Evolutionary conservation across 2,329 filamentous ascomycete genomes (phyloP), one percentile per base, ranked within the genome.

Genomic region (Endothia cerciana): DNA sequence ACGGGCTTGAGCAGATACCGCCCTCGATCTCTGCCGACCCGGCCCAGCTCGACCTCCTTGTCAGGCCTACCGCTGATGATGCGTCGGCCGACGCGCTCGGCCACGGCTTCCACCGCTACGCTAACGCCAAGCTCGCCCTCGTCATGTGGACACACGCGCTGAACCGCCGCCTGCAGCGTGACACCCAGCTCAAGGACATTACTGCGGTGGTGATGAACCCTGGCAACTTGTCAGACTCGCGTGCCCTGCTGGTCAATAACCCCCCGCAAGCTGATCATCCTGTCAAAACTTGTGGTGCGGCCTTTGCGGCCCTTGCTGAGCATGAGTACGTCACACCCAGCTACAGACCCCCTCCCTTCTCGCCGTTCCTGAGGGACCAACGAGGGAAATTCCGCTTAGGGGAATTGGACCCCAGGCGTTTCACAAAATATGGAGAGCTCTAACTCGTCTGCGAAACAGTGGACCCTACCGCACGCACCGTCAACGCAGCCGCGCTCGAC

Each of bases 51-150:
- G 75, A 80, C 13, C 47, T 74, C 2, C 70, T 82, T 55, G 72
- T 77, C 10, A 75, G 77, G 59, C 77, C 78, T 1, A 36, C 57
- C 0, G 63, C 71, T 3, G 77, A 79, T 65, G 38, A 62, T 30
- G 10, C 33, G 36, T 36, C 33, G 33, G 28, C 13, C 10, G 76
- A 82, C 22, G 73, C 75, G 28, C 68, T 75, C 28, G 80, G 77
- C 3, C 71, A 73, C 5, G 80, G 81, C 3, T 81, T 81, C 40
- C 75, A 79, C 62, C 72, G 79, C 62, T 84, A 83, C 69, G 80
- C 74, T 2, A 76, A 75, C 30, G 77, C 78, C 0, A 83, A 82
- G 69, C 69, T 70, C 0, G 79, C 76, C 3, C 71, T 77, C 15
- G 70, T 80, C 4, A 79, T 78, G 71, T 78, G 77, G 68, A 77